A percentile compares a stretch with the other conserved stretches of the same genome.
phyloP scores from a whole-genome alignment of 805 yeast species.

The Allodekkera sacchari region DNA sequence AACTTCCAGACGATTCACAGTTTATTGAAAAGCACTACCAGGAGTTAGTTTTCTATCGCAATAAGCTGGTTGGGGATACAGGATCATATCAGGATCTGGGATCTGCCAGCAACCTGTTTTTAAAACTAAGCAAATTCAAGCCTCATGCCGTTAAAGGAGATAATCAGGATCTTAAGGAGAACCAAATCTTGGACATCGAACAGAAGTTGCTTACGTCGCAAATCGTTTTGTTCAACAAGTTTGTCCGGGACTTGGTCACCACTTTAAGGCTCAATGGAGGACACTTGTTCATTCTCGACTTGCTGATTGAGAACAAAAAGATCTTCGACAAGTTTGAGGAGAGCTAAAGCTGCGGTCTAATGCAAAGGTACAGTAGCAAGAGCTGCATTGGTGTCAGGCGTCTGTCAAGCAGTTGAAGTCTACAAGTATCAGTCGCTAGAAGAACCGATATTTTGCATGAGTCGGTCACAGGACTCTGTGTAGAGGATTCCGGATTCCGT shows the following conservation, averaged over 20 bases:
- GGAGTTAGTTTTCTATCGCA: constrained; percentile 29
- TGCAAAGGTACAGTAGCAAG: neutral
- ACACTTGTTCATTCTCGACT: constrained; percentile 49
- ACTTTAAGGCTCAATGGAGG: constrained; percentile 48
- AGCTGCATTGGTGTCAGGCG: too few relatives aligned
- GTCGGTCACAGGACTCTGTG: too few relatives aligned
- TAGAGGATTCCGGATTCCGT: too few relatives aligned
- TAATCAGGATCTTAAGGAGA: constrained; percentile 30
- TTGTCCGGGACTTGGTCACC: constrained; percentile 33
- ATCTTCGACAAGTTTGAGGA: constrained; percentile 37
- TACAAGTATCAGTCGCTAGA: too few relatives aligned
- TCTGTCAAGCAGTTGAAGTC: too few relatives aligned
- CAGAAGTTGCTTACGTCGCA: constrained; percentile 23
- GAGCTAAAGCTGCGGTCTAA: constrained; percentile 5
- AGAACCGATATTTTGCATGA: too few relatives aligned
- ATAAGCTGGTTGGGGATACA: constrained; percentile 19
- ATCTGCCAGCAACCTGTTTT: constrained; percentile 29
- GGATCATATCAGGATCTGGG: constrained; percentile 30
- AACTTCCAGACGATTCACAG: constrained; percentile 46
- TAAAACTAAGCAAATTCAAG: constrained; percentile 28
- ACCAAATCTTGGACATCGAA: constrained; percentile 28
- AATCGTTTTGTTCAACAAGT: constrained; percentile 20
- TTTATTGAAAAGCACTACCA: constrained; percentile 41
- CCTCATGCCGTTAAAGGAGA: constrained; percentile 18
- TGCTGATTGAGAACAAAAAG: constrained; percentile 41